Evolutionary conservation across 2,329 filamentous ascomycete species (phyloP), one percentile per base, ranked within the genome.

Genomic region (Drechslerella stenobrocha): DNA sequence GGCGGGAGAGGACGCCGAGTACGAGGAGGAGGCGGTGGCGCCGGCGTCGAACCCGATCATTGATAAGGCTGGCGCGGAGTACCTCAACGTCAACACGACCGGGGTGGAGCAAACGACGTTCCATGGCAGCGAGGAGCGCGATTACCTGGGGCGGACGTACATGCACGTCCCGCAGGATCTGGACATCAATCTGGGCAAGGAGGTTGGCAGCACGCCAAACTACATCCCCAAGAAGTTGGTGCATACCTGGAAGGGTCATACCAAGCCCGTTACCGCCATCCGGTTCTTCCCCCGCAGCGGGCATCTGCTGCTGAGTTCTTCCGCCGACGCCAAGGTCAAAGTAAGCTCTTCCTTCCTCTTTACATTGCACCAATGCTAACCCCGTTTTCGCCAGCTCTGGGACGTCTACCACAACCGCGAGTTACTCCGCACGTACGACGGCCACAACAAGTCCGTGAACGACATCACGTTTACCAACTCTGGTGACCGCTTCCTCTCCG

Each of bases 111-210:
- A 87, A 52, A 90, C 87, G 42, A 86, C 85, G 44, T 98, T 97
- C 78, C 88, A 96, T 74, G 93, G 91, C 70, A 82, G 82, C 37
- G 81, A 88, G 74, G 81, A 93, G 77, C 87, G 86, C 79, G 93
- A 98, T 76, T 98, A 98, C 79, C 88, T 95, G 76, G 93, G 93
- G 47, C 82, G 93, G 71, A 95, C 92, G 30, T 98, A 96, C 76
- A 96, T 98, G 92, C 93, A 98, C 77, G 82, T 97, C 45, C 93
- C 93, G 2, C 90, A 90, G 76, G 91, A 96, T 75, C 79, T 96
- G 77, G 89, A 90, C 74, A 80, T 96, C 75, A 88, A 95, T 75
- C 80, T 98, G 73, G 83, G 82, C 70, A 95, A 93, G 77, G 90
- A 95, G 67, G 76, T 81, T 44, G 89, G 88, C 73, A 90, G 86